Percentiles rank a stretch among this genome's conserved stretches.
phyloP scores from a whole-genome alignment of 306 rosid genomes.

The Pachyrhizus erosus region DNA sequence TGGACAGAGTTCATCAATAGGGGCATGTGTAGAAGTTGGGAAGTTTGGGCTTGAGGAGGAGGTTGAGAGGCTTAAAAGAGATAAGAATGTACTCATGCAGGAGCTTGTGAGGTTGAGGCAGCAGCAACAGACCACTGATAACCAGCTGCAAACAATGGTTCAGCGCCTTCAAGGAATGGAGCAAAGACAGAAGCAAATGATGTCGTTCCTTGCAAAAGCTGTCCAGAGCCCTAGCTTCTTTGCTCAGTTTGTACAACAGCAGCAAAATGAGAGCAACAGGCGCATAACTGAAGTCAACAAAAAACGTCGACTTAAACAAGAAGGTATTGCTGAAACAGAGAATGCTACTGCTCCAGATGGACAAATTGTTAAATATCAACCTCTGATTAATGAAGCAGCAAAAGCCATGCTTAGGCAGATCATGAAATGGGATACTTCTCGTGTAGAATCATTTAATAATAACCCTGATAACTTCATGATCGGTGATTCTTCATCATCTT shows the following conservation, averaged over 20 bases:
- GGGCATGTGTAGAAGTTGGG: conserved; percentile 97
- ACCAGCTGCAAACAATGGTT: conserved; percentile 90
- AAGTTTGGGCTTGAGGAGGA: conserved; percentile 98
- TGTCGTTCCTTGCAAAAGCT: conserved; percentile 98
- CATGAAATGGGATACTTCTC: conserved; percentile 74
- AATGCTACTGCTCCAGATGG: conserved; percentile 70
- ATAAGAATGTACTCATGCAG: conserved; percentile 97
- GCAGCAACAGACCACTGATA: conserved; percentile 97
- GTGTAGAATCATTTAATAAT: conserved; percentile 57
- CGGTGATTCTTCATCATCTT: conserved; percentile 65
- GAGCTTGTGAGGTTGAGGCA: conserved; percentile 97
- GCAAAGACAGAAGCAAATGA: conserved; percentile 97
- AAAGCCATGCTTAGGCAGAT: conserved; percentile 84
- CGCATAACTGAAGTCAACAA: conserved; percentile 81
- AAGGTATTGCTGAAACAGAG: conserved; percentile 64
- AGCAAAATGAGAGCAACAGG: conserved; percentile 86
- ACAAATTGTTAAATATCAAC: conserved; percentile 88
- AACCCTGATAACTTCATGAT: conserved; percentile 60
- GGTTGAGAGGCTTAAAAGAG: conserved; percentile 95
- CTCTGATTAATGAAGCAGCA: conserved; percentile 75
- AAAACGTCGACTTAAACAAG: conserved; percentile 87
- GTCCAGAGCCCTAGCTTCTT: conserved; percentile 96
- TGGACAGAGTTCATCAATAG: conserved; percentile 80
- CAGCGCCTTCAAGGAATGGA: conserved; percentile 99
- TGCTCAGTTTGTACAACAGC: conserved; percentile 94